phyloP scores from a whole-genome alignment of 371 early-diverging fungal genomes.

The Rhizopus microsporus region DNA sequence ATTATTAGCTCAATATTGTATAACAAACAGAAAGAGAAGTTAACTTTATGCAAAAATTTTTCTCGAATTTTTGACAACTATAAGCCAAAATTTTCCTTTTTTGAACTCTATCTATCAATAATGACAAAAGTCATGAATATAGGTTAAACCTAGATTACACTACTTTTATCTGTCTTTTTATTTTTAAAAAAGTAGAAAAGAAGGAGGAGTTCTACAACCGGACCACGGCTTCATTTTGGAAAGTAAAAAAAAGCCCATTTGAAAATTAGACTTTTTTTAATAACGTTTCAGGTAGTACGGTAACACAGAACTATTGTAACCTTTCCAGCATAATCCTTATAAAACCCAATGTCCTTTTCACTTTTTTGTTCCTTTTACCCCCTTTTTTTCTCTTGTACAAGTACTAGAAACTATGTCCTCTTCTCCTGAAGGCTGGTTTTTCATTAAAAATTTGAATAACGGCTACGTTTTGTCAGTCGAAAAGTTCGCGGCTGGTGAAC shows the following conservation, averaged over 20 bases:
- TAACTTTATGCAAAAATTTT: no score
- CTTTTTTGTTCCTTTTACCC: background rate
- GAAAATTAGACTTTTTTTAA: background rate
- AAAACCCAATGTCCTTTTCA: background rate
- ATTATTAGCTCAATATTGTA: no score
- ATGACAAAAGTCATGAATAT: no score
- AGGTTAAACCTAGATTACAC: no score
- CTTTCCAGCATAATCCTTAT: constrained; percentile 1
- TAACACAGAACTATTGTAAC: background rate
- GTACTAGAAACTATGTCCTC: constrained; percentile 17
- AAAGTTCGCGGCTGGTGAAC: constrained; percentile 32
- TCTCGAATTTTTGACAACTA: no score
- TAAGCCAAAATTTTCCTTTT: no score
- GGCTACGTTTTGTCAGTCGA: constrained; percentile 49
- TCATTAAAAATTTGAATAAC: constrained; percentile 54
- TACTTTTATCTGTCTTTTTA: no score
- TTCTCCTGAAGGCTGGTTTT: constrained; percentile 61
- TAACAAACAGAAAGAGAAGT: no score
- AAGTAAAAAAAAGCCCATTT: background rate
- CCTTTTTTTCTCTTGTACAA: constrained; percentile 7
- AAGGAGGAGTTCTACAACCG: no score
- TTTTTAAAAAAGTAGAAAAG: no score
- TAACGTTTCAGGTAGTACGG: background rate
- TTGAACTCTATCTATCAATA: no score
- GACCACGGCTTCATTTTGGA: no score